phyloP scores from a whole-genome alignment of 2,329 filamentous ascomycete species.

The Madurella fahalii region DNA sequence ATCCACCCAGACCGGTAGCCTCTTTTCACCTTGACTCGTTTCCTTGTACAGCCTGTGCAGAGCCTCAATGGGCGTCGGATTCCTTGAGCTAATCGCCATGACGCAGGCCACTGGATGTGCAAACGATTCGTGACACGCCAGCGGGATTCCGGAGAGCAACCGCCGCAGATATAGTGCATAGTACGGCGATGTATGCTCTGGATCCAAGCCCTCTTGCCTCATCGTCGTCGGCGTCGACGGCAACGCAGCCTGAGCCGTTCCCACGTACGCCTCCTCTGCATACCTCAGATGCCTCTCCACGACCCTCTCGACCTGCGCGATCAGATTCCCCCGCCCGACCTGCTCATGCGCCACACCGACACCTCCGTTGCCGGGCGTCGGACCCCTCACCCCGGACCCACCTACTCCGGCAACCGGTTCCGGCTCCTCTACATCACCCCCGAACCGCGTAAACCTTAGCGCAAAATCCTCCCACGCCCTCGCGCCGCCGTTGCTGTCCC shows the following conservation, averaged over 20 bases:
- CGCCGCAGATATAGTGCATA: conserved; percentile 82
- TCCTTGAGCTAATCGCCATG: conserved; percentile 90
- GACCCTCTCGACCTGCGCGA: conserved; percentile 72
- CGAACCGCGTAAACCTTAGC: conserved; percentile 75
- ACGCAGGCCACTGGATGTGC: conserved; percentile 91
- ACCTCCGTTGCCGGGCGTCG: not conserved
- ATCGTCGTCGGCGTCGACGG: conserved; percentile 36
- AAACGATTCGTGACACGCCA: conserved; percentile 87
- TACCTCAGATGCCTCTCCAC: conserved; percentile 75
- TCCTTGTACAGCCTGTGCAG: conserved; percentile 78
- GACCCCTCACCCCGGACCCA: conserved; percentile 18
- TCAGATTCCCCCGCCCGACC: conserved; percentile 39
- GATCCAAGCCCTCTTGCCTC: conserved; percentile 36
- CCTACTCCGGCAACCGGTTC: conserved; percentile 36
- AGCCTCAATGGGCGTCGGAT: conserved; percentile 78
- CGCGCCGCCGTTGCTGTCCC: conserved; percentile 84
- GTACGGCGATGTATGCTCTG: conserved; percentile 65
- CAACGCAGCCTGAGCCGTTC: conserved; percentile 32
- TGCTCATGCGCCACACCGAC: conserved; percentile 27
- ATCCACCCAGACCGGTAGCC: conserved; percentile 80
- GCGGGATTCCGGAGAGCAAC: conserved; percentile 71
- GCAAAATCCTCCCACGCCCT: conserved; percentile 85
- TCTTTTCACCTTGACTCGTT: conserved; percentile 71
- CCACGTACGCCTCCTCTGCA: conserved; percentile 56
- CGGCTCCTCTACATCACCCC: conserved; percentile 51